Conservation (phyloP, 106 monocot genomes). For the Iris macrosiphon region DNA sequence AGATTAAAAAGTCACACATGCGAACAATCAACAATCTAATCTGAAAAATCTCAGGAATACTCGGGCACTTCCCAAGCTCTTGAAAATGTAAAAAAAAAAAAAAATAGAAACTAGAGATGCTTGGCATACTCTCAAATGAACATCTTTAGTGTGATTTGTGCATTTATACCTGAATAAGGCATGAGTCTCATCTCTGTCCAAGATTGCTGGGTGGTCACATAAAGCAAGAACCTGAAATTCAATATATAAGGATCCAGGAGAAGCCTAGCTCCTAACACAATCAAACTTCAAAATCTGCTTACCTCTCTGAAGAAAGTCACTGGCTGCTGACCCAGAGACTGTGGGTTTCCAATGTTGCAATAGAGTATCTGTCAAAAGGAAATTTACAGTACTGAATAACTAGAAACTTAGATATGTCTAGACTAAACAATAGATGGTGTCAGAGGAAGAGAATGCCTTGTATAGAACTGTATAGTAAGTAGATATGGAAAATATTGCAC, state of each 20-base stretch:
- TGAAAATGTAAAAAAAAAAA: no score
- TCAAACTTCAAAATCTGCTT: background rate
- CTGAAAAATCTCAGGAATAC: no score
- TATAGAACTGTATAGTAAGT: background rate
- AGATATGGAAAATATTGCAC: background rate
- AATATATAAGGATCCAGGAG: constrained; percentile 10
- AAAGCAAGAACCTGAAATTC: constrained; percentile 75
- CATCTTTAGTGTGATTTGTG: no score
- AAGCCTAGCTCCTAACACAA: background rate
- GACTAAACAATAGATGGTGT: background rate
- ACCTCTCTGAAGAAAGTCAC: constrained; percentile 94
- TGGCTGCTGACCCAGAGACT: constrained; percentile 85
- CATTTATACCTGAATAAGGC: constrained; percentile 90
- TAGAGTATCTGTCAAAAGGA: constrained; percentile 59
- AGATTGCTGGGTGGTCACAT: constrained; percentile 63
- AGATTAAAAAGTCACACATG: no score
- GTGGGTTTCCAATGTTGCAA: constrained; percentile 96
- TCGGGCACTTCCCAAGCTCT: no score
- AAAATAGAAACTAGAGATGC: background rate
- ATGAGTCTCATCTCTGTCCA: constrained; percentile 73
- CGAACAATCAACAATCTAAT: no score
- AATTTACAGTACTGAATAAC: no score
- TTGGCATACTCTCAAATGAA: background rate
- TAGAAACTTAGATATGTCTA: background rate
- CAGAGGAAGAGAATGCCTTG: background rate